Evolutionary conservation across 805 yeast genomes (phyloP).

Genomic region (Starmerella stigmatis): DNA sequence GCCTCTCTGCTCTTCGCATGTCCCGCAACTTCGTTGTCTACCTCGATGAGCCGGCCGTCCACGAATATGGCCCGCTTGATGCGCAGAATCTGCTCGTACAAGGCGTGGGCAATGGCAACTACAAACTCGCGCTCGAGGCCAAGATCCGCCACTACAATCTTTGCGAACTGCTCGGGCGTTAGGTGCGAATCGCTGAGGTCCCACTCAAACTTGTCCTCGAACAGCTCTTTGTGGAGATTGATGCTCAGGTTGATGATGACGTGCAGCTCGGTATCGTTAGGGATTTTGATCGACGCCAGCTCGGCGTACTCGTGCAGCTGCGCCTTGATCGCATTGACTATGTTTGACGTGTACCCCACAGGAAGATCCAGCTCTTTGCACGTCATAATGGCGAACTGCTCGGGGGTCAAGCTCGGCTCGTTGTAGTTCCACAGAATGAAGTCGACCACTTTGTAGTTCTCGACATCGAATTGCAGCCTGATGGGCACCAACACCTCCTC

Average conservation of each 20-base stretch:
- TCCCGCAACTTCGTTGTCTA: constrained; percentile 50
- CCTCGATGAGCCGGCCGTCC: constrained; percentile 48
- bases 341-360: constrained; percentile 45
- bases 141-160: constrained; percentile 67
- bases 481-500: constrained; percentile 52
- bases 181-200: constrained; percentile 44
- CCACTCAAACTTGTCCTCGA: constrained; percentile 94
- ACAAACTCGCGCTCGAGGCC: constrained; percentile 77
- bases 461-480: constrained; percentile 50
- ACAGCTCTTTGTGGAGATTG: constrained; percentile 69
- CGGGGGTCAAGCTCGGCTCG: constrained; percentile 59
- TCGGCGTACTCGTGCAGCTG: constrained; percentile 70
- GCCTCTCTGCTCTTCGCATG: constrained; percentile 40
- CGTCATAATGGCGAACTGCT: constrained; percentile 60
- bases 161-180: constrained; percentile 79
- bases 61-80: constrained; percentile 64
- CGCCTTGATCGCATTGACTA: constrained; percentile 60
- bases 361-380: constrained; percentile 80
- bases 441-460: constrained; percentile 46
- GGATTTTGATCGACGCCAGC: constrained; percentile 54
- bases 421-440: constrained; percentile 64
- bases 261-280: constrained; percentile 55
- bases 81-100: constrained; percentile 68
- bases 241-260: constrained; percentile 74
- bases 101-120: constrained; percentile 78